phyloP scores from a whole-genome alignment of 768 basidiomycete species.

The Tulasnella calospora region DNA sequence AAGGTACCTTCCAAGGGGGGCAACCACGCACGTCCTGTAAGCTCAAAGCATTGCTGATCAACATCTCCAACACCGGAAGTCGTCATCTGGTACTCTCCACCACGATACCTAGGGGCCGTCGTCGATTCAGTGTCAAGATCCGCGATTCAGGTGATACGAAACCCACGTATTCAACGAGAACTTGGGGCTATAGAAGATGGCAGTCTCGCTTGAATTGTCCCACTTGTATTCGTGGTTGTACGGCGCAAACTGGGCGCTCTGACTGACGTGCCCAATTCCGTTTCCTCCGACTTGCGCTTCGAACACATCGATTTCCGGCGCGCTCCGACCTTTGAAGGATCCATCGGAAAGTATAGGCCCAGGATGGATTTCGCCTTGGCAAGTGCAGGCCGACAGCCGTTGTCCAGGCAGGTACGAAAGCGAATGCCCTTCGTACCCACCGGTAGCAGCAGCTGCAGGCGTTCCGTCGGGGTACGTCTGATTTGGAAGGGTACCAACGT shows the following conservation, averaged over 20 bases:
- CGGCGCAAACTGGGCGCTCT: conserved; percentile 68
- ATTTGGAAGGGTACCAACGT: conserved; percentile 86
- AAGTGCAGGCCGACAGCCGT: conserved; percentile 82
- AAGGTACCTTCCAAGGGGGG: neutral
- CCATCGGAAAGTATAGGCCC: conserved; percentile 77
- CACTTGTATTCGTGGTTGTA: conserved; percentile 70
- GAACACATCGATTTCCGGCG: conserved; percentile 88
- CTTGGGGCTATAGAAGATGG: conserved; percentile 50
- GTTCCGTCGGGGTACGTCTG: conserved; percentile 54
- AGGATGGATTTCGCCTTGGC: conserved; percentile 77
- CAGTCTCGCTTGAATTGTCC: conserved; percentile 58
- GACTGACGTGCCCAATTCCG: conserved; percentile 60
- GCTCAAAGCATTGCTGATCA: conserved; percentile 67
- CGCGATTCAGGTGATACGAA: conserved; percentile 21
- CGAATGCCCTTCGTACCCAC: conserved; percentile 37
- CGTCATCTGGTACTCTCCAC: conserved; percentile 78
- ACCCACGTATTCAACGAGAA: conserved; percentile 60
- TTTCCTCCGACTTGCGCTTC: conserved; percentile 48
- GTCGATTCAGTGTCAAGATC: neutral
- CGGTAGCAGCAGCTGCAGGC: neutral
- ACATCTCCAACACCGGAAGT: conserved; percentile 65
- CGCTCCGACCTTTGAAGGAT: conserved; percentile 70
- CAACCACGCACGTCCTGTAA: neutral
- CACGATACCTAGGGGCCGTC: conserved; percentile 34
- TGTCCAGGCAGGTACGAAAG: conserved; percentile 88